These are phyloP conservation scores for Edaphochlamys debaryana DNA, from an alignment of 139 green algal species.

Conservation along the genomic window DNA sequence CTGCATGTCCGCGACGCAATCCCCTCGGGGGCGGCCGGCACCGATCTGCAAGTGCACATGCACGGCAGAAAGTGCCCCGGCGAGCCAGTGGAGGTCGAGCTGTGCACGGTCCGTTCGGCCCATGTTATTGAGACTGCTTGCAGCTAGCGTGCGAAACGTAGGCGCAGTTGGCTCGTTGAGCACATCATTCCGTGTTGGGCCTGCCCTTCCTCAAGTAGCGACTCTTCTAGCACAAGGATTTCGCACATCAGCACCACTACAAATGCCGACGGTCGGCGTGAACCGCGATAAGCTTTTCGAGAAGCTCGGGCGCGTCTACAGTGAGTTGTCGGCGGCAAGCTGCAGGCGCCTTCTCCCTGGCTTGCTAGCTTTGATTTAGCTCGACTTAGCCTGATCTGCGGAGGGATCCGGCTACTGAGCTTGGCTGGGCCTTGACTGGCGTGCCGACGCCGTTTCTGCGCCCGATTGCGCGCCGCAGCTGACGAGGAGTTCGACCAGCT, in stretches of 20 bases:
- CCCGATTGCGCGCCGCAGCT: too few species aligned
- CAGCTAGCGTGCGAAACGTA: too few species aligned
- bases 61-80: too few species aligned
- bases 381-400: not conserved
- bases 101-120: too few species aligned
- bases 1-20: too few species aligned
- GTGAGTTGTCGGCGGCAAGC: slow-evolving; percentile 61
- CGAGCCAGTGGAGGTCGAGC: too few species aligned
- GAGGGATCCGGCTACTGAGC: not conserved
- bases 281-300: slow-evolving; percentile 91
- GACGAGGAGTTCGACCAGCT: slow-evolving; percentile 97
- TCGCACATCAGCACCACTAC: slow-evolving; percentile 8
- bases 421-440: too few species aligned
- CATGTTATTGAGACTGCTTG: too few species aligned
- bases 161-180: too few species aligned
- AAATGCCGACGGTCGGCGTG: slow-evolving; percentile 93
- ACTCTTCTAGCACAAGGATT: not conserved
- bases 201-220: not conserved
- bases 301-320: slow-evolving; percentile 88
- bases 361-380: not conserved
- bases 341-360: not conserved
- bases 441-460: too few species aligned
- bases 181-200: not conserved
- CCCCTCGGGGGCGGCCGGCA: too few species aligned
- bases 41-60: too few species aligned